Conservation (phyloP, 352 stramenopile species). For the Pythium dissimile region DNA sequence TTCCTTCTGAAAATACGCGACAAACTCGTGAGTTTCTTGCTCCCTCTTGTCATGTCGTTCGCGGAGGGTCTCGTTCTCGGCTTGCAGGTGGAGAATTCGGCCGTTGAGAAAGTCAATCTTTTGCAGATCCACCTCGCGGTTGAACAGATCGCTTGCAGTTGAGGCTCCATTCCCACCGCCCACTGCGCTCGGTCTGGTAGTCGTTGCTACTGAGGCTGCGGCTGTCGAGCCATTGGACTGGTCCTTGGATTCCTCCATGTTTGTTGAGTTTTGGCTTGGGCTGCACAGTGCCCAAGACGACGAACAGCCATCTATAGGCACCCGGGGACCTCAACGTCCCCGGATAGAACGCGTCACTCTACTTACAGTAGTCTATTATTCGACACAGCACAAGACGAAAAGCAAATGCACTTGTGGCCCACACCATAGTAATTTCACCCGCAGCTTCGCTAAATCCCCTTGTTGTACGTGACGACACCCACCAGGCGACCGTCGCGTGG, state of each 20-base stretch:
- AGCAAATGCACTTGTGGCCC: too few species aligned
- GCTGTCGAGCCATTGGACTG: background rate
- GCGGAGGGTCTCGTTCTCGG: constrained; percentile 78
- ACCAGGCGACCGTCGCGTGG: constrained; percentile 51
- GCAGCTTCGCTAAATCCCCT: constrained; percentile 43
- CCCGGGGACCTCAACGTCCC: too few species aligned
- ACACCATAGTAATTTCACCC: constrained; percentile 3
- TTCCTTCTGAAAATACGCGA: constrained; percentile 93
- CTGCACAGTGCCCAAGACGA: too few species aligned
- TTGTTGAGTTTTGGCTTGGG: background rate
- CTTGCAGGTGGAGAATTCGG: constrained; percentile 57
- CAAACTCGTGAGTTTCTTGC: constrained; percentile 93
- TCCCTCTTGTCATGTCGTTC: constrained; percentile 83
- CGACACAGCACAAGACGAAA: too few species aligned
- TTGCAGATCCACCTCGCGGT: constrained; percentile 58
- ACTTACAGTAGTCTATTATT: constrained; percentile 1
- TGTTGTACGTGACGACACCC: constrained; percentile 79
- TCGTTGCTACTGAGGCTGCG: background rate
- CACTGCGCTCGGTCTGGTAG: too few species aligned
- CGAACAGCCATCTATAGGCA: too few species aligned
- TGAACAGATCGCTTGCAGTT: constrained; percentile 54
- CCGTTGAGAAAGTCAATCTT: constrained; percentile 60
- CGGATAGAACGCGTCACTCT: too few species aligned
- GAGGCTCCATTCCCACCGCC: constrained; percentile 16
- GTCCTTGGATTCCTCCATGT: background rate